Evolutionary conservation across 176 grass and related monocot genomes (phyloP).

Genomic region (Thinopyrum elongatum): DNA sequence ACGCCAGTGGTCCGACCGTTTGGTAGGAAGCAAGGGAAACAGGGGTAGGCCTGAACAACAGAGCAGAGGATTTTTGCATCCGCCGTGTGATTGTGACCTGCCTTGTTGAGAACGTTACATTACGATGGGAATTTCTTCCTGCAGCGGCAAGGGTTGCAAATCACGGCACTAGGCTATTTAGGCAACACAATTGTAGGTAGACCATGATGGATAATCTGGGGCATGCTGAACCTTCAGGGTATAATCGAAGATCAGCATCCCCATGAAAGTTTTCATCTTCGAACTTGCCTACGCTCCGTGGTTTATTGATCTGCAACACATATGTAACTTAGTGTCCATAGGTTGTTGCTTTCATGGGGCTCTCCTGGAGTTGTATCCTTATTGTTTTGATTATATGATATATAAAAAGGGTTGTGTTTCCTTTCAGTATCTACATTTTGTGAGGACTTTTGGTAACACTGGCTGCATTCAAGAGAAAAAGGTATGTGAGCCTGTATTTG

Average conservation of each 20-base stretch:
- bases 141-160: conserved; percentile 9
- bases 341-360: conserved; percentile 19
- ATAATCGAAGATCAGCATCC: conserved; percentile 24
- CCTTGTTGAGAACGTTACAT: conserved; percentile 15
- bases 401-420: neutral
- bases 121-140: conserved; percentile 8
- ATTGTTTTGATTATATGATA: conserved; percentile 20
- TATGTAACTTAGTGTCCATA: conserved; percentile 37
- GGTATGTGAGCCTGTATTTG: neutral
- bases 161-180: conserved; percentile 30
- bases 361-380: conserved; percentile 23
- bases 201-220: conserved; percentile 21
- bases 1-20: conserved; percentile 40
- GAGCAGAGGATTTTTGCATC: conserved; percentile 29
- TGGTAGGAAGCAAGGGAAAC: conserved; percentile 76
- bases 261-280: conserved; percentile 37
- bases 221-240: conserved; percentile 4
- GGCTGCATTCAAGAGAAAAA: neutral
- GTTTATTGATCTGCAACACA: conserved; percentile 46
- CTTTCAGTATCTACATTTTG: neutral
- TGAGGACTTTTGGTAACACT: neutral
- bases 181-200: conserved; percentile 33
- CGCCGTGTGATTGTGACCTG: conserved; percentile 32
- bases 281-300: conserved; percentile 15
- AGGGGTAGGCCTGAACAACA: conserved; percentile 29